These are phyloP conservation scores for Cordyceps farinosa DNA, from an alignment of 2,329 filamentous ascomycete genomes.

Conservation along the genomic window DNA sequence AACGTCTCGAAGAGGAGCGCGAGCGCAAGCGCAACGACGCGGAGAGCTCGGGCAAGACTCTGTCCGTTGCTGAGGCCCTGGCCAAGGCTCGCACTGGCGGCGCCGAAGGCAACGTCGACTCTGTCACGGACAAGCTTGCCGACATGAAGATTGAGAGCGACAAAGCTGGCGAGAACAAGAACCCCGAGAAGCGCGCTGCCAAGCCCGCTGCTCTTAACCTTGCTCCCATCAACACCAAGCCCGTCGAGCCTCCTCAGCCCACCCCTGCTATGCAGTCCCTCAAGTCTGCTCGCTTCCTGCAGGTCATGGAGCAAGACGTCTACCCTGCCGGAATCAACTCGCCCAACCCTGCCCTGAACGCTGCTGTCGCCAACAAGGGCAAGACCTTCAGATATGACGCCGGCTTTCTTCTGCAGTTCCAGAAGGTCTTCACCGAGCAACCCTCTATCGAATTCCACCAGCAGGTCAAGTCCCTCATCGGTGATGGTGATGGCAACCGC, in stretches of 20 bases:
- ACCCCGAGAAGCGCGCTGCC: slow-evolving; percentile 57
- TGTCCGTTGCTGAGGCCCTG: slow-evolving; percentile 51
- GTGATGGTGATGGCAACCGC: slow-evolving; percentile 66
- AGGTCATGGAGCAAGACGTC: slow-evolving; percentile 70
- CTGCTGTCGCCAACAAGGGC: slow-evolving; percentile 71
- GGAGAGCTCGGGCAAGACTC: slow-evolving; percentile 47
- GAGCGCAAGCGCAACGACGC: slow-evolving; percentile 52
- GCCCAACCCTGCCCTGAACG: slow-evolving; percentile 87
- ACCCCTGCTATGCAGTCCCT: slow-evolving; percentile 91
- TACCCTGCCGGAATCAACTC: slow-evolving; percentile 84
- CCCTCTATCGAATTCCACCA: slow-evolving; percentile 90
- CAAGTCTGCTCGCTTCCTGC: slow-evolving; percentile 84
- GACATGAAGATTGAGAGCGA: slow-evolving; percentile 47
- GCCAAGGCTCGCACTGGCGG: slow-evolving; percentile 39
- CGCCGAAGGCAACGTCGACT: slow-evolving; percentile 37
- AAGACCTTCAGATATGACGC: slow-evolving; percentile 92
- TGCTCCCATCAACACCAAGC: slow-evolving; percentile 73
- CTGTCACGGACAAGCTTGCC: slow-evolving; percentile 48
- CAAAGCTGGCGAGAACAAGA: slow-evolving; percentile 47
- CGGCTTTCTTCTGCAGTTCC: slow-evolving; percentile 93
- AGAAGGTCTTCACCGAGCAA: slow-evolving; percentile 93
- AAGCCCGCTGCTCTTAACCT: slow-evolving; percentile 91
- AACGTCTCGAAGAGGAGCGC: slow-evolving; percentile 67
- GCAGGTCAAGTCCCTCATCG: slow-evolving; percentile 82
- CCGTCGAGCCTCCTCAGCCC: slow-evolving; percentile 85